Evolutionary conservation across 2,329 filamentous ascomycete genomes (phyloP), one percentile per base, ranked within the genome.

Genomic region (Thielaviopsis populi): DNA sequence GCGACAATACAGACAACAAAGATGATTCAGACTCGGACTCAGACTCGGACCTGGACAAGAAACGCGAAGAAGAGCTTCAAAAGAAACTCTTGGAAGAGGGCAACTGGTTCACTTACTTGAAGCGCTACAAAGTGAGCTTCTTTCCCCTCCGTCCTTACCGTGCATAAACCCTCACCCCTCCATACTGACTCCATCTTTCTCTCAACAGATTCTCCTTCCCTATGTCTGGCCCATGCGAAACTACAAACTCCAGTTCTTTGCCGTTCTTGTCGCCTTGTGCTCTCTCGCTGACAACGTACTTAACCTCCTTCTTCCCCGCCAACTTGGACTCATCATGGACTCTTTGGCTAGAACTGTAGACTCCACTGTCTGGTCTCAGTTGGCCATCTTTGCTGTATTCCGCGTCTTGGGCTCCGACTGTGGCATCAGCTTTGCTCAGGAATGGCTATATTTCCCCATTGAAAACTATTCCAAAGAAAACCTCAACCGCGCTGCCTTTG

Each of bases 251-350:
- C 88, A 94, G 71, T 72, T 87, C 19, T 84, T 85, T 63, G 81
- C 88, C 22, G 75, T 81, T 11, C 77, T 88, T 3, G 85, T 94
- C 54, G 80, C 81, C 0, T 53, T 88, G 1, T 87, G 87, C 68
- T 77, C 94, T 24, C 72, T 91, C n/a, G 76, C 79, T 61, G 82
- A 85, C 63, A 89, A 91, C 68, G 82, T 82, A 4, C 76, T 95
- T 60, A 89, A 91, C 69, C 77, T 95, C 15, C 75, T 95, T 50
- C 83, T 90, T 40, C 90, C 90, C n/a, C 81, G 87, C 22, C 88
- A 94, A 70, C 82, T 92, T 40, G 90, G 89, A 67, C 83, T 88
- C 65, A 84, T 95, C 67, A 85, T 89, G 67, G 83, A 94, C 69
- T 82, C 82, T 66, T 75, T 95, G 24, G 78, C 78, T 37, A 76